phyloP scores from a whole-genome alignment of 2,329 filamentous ascomycete genomes.

The Colletotrichum somersetense region DNA sequence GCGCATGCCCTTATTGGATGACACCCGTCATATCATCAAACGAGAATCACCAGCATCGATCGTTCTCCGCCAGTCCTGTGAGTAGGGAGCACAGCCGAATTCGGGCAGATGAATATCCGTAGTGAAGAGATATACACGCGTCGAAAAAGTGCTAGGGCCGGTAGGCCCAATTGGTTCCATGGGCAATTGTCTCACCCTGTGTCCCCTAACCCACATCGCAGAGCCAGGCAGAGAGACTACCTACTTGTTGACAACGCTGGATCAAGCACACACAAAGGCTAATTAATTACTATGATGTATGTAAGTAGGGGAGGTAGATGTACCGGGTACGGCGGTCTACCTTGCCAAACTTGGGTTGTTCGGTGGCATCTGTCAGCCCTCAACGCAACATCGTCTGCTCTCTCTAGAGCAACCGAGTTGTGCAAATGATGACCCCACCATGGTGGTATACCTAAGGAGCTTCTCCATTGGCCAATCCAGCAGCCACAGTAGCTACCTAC shows the following conservation, averaged over 20 bases:
- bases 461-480: slow-evolving; percentile 31
- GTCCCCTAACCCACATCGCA: slow-evolving; percentile 24
- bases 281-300: too few species aligned
- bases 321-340: slow-evolving; percentile 19
- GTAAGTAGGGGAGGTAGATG: not conserved
- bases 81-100: too few species aligned
- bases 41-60: not conserved
- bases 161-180: too few species aligned
- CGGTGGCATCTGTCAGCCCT: slow-evolving; percentile 15
- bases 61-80: too few species aligned
- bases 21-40: not conserved
- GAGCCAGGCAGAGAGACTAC: not conserved
- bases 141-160: not conserved
- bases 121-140: too few species aligned
- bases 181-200: slow-evolving; percentile 12
- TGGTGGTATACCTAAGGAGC: slow-evolving; percentile 3
- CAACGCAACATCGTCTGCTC: not conserved
- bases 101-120: not conserved
- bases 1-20: not conserved
- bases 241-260: not conserved
- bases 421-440: slow-evolving; percentile 14
- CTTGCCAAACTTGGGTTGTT: not conserved
- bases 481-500: not conserved
- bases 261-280: not conserved
- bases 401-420: slow-evolving; percentile 9